Conservation (phyloP, 352 stramenopile genomes). For the Pelagophyceae sp. region DNA sequence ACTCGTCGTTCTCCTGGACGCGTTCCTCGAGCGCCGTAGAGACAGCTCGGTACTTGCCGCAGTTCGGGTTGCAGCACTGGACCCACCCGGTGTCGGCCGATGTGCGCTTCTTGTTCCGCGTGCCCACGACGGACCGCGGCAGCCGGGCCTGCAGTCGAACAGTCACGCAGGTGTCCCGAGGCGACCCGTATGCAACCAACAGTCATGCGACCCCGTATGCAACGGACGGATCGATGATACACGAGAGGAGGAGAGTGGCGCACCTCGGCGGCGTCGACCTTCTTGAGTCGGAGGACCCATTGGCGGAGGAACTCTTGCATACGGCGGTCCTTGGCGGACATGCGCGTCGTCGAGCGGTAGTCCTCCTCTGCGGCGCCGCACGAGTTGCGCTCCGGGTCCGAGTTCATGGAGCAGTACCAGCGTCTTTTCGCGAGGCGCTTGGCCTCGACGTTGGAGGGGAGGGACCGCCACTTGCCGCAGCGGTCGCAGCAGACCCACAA, state of each 20-base stretch:
- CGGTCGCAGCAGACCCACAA: not conserved
- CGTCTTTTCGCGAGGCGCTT: not conserved
- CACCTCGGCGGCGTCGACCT: not conserved
- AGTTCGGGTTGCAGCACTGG: slow-evolving; percentile 52
- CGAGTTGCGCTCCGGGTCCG: not conserved
- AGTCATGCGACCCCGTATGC: too few relatives aligned
- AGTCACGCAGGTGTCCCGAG: too few relatives aligned
- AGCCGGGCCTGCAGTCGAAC: too few relatives aligned
- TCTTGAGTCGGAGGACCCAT: not conserved
- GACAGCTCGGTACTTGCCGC: slow-evolving; percentile 55
- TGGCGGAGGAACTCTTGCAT: not conserved
- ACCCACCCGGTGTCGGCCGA: slow-evolving; percentile 44
- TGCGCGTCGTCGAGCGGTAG: not conserved
- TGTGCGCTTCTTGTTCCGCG: slow-evolving; percentile 3
- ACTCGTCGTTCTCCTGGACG: slow-evolving; percentile 40
- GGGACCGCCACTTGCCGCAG: not conserved
- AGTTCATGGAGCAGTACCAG: not conserved
- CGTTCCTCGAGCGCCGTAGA: slow-evolving; percentile 22
- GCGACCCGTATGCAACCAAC: too few relatives aligned
- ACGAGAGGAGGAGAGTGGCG: too few relatives aligned
- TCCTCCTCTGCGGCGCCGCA: not conserved
- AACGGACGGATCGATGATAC: too few relatives aligned
- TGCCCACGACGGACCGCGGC: not conserved
- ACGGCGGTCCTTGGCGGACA: not conserved
- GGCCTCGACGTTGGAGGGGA: not conserved